Percentiles rank a stretch among this genome's conserved stretches.
These are phyloP conservation scores for Starmerella khaoyaiensis DNA, from an alignment of 805 yeast species.

Conservation along the genomic window DNA sequence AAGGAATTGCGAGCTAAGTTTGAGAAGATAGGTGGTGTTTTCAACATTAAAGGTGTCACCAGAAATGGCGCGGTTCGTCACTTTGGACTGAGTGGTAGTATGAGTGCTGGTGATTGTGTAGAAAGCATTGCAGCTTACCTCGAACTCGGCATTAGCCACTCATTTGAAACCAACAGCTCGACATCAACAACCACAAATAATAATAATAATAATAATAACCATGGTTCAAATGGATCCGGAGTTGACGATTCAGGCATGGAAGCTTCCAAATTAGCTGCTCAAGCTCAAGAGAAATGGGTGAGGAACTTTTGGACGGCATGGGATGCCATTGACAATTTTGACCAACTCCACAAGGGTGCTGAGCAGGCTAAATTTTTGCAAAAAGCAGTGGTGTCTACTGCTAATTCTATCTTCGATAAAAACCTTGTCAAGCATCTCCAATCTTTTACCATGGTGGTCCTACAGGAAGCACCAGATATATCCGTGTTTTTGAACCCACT, in stretches of 20 bases:
- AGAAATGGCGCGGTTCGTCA: conserved; percentile 78
- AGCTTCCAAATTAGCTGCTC: conserved; percentile 6
- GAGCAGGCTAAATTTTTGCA: conserved; percentile 74
- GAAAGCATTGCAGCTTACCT: conserved; percentile 76
- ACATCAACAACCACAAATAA: background rate
- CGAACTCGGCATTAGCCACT: conserved; percentile 33
- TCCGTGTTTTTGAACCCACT: conserved; percentile 73
- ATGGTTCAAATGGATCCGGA: background rate
- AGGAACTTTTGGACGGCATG: conserved; percentile 58
- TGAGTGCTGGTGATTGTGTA: conserved; percentile 86
- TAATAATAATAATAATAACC: background rate
- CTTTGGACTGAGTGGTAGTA: conserved; percentile 74
- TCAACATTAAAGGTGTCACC: conserved; percentile 70
- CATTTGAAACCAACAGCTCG: background rate
- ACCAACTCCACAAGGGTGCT: conserved; percentile 54
- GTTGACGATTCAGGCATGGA: background rate
- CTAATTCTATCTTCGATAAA: conserved; percentile 79
- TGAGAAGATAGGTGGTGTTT: conserved; percentile 52
- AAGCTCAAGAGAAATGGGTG: conserved; percentile 53
- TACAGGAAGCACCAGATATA: conserved; percentile 79
- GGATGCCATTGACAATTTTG: conserved; percentile 46
- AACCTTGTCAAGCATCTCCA: conserved; percentile 64
- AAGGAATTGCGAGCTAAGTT: conserved; percentile 58
- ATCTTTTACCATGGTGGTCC: conserved; percentile 70
- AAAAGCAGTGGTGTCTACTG: conserved; percentile 70